These are phyloP conservation scores for Phytophthora fragariaefolia DNA, from an alignment of 352 stramenopile genomes.

Conservation along the genomic window DNA sequence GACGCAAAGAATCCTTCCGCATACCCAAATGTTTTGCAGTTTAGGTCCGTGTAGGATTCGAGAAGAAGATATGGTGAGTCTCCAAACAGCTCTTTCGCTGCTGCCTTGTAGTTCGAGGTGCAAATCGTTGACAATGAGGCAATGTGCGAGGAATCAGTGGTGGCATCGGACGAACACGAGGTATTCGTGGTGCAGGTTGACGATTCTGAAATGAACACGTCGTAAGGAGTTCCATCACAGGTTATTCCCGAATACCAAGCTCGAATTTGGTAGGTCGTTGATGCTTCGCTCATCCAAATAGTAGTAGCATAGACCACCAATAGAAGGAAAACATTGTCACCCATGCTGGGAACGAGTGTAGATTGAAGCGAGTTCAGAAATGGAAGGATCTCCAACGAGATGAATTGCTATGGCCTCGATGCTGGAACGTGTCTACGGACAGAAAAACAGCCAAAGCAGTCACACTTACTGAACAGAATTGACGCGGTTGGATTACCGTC, in stretches of 20 bases:
- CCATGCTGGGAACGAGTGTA: not conserved
- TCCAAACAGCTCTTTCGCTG: conserved; percentile 10
- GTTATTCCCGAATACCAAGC: conserved; percentile 3
- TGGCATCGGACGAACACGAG: not conserved
- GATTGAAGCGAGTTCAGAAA: not conserved
- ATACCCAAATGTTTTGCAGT: not conserved
- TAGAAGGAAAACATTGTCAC: not conserved
- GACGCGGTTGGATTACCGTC: not conserved
- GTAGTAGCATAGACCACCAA: not conserved
- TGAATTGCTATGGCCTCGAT: not conserved
- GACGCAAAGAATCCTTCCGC: conserved; percentile 4
- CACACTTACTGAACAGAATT: not conserved
- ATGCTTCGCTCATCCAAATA: not conserved
- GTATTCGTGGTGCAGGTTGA: not conserved
- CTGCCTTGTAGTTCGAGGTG: conserved; percentile 6
- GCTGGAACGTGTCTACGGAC: not conserved
- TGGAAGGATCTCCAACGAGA: not conserved
- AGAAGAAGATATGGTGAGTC: conserved; percentile 5
- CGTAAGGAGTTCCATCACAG: conserved; percentile 4
- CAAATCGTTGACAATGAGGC: conserved; percentile 5
- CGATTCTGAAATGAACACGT: conserved; percentile 12
- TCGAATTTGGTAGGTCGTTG: not conserved
- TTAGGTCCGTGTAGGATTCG: not conserved
- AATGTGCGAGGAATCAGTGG: not conserved
- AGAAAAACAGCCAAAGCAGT: not conserved